Evolutionary conservation across 768 basidiomycete genomes (phyloP).

Genomic region (Calocybe gangraenosa): DNA sequence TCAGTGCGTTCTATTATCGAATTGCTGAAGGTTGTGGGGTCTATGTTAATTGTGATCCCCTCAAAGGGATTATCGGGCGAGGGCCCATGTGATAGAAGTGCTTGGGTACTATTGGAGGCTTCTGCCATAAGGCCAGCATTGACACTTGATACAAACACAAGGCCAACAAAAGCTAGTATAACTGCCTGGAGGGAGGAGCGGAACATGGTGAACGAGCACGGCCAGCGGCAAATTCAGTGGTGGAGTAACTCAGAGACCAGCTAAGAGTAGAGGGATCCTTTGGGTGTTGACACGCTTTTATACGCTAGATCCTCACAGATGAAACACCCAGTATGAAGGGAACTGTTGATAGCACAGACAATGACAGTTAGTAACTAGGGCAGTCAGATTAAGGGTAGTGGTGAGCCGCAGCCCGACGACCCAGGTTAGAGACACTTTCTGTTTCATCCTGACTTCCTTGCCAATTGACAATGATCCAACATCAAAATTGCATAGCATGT

Average conservation of each 20-base stretch:
- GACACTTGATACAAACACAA: conserved; percentile 5
- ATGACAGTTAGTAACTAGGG: too few relatives aligned
- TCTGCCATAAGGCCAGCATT: conserved; percentile 1
- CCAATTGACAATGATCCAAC: too few relatives aligned
- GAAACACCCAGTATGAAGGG: too few relatives aligned
- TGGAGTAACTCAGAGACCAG: conserved; percentile 6
- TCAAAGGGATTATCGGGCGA: conserved; percentile 9
- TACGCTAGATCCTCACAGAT: too few relatives aligned
- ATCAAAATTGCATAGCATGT: too few relatives aligned
- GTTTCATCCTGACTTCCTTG: too few relatives aligned
- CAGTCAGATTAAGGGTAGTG: too few relatives aligned
- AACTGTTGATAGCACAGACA: too few relatives aligned
- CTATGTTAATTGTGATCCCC: conserved; percentile 5
- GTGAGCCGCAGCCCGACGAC: too few relatives aligned
- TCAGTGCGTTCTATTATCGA: neutral
- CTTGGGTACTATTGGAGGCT: conserved; percentile 4
- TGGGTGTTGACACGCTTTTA: too few relatives aligned
- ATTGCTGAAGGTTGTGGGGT: conserved; percentile 1
- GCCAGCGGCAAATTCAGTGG: conserved; percentile 9
- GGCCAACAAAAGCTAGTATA: conserved; percentile 1
- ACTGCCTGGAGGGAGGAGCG: neutral
- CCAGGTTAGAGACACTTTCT: too few relatives aligned
- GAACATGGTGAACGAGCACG: conserved; percentile 10
- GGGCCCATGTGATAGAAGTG: neutral
- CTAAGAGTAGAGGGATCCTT: conserved; percentile 3